Percentiles rank a stretch among this genome's conserved stretches.
phyloP scores from a whole-genome alignment of 306 rosid species.

The Acacia confusa region DNA sequence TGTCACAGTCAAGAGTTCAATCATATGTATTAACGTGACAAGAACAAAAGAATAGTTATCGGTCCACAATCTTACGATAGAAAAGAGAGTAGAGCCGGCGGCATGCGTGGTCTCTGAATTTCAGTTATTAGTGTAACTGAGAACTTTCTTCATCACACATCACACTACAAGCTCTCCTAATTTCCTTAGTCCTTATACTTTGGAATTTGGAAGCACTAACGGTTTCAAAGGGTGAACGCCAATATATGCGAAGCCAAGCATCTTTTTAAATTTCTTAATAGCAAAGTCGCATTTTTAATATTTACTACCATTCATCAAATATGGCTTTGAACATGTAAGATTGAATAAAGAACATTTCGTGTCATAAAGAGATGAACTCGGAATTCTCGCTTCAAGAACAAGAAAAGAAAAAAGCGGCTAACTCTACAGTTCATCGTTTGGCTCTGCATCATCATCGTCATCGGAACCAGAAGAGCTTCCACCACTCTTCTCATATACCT shows the following conservation, averaged over 20 bases:
- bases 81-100: background rate
- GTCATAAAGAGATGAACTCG: background rate
- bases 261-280: background rate
- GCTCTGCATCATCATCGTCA: conserved; percentile 39
- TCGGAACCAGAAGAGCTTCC: conserved; percentile 34
- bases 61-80: background rate
- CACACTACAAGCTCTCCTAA: background rate
- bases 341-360: background rate
- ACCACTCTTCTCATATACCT: conserved; percentile 44
- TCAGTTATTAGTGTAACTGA: background rate
- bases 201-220: background rate
- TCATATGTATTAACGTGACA: background rate
- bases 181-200: no score
- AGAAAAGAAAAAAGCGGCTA: background rate
- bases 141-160: background rate
- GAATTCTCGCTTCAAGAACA: background rate
- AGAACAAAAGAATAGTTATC: no score
- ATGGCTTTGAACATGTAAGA: background rate
- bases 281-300: background rate
- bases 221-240: background rate
- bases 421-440: conserved; percentile 41
- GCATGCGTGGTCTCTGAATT: background rate
- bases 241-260: background rate
- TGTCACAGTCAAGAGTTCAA: background rate
- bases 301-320: background rate